phyloP scores from a whole-genome alignment of 1,284 basidiomycete species.

The Kalmanozyma brasiliensis region DNA sequence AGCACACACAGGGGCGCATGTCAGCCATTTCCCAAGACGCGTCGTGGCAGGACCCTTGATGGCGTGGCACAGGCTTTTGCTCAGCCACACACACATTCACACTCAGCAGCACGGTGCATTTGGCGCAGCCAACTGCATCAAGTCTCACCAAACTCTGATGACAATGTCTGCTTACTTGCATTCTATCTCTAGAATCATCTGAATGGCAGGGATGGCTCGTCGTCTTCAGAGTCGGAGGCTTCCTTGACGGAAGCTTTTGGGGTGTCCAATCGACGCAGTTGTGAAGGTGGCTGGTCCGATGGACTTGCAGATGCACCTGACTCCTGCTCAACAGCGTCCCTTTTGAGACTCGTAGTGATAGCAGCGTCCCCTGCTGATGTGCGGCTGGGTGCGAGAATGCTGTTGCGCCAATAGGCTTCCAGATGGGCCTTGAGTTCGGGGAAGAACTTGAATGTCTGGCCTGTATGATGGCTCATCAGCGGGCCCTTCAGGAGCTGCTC shows the following conservation, averaged over 20 bases:
- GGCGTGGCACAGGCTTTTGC: too few species aligned
- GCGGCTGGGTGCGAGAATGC: neutral
- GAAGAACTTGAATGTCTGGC: conserved; percentile 12
- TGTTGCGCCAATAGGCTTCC: conserved; percentile 22
- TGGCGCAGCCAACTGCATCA: too few species aligned
- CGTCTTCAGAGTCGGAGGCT: conserved; percentile 23
- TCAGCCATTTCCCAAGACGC: conserved; percentile 2
- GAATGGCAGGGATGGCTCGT: conserved; percentile 20
- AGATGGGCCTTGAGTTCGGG: conserved; percentile 44
- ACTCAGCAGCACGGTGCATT: neutral
- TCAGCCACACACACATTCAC: neutral
- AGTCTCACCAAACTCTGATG: too few species aligned
- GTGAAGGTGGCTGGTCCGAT: neutral
- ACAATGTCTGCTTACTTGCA: too few species aligned
- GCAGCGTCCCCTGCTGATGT: neutral
- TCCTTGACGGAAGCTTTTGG: neutral
- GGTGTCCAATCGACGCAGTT: conserved; percentile 14
- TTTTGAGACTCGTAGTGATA: neutral
- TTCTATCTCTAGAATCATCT: neutral
- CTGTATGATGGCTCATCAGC: conserved; percentile 31
- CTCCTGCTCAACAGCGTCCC: neutral
- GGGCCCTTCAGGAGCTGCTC: conserved; percentile 36
- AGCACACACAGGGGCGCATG: too few species aligned
- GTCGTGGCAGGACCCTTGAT: too few species aligned
- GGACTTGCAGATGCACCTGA: neutral